These are phyloP conservation scores for Inosperma sp. DNA, from an alignment of 768 basidiomycete species.

Conservation along the genomic window DNA sequence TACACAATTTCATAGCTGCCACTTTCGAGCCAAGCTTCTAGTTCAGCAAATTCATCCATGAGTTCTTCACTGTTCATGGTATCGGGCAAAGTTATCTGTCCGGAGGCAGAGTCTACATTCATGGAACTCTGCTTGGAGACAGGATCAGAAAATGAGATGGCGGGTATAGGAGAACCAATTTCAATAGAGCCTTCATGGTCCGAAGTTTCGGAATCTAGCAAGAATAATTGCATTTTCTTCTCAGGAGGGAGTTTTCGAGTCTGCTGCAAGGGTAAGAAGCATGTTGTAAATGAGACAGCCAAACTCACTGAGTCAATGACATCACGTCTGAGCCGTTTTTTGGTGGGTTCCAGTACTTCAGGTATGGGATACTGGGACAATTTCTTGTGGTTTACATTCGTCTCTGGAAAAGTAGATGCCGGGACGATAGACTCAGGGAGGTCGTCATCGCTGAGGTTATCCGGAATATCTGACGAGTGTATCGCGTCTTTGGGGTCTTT, in stretches of 20 bases:
- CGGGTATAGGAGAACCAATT: constrained; percentile 11
- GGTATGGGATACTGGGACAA: not conserved
- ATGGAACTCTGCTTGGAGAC: no score
- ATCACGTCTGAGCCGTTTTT: not conserved
- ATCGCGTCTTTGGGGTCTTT: constrained; percentile 19
- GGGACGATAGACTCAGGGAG: constrained; percentile 38
- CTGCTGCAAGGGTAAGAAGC: not conserved
- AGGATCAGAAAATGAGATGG: not conserved
- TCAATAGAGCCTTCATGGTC: constrained; percentile 19
- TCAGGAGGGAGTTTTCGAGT: not conserved
- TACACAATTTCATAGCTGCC: constrained; percentile 39
- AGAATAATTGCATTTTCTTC: constrained; percentile 6
- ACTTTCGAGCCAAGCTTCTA: constrained; percentile 67
- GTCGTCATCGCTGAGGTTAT: constrained; percentile 38
- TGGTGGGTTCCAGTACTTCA: no score
- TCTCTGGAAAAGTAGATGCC: not conserved
- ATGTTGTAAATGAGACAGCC: not conserved
- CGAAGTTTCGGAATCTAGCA: constrained; percentile 19
- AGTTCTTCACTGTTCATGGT: no score
- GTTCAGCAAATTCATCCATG: constrained; percentile 53
- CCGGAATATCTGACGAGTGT: constrained; percentile 18
- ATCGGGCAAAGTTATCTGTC: no score
- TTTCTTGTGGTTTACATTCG: not conserved
- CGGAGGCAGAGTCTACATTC: no score
- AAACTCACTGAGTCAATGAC: not conserved